Evolutionary conservation across 306 rosid species (phyloP), one percentile per base, ranked within the genome.

Genomic region (Dalbergia cultrata): DNA sequence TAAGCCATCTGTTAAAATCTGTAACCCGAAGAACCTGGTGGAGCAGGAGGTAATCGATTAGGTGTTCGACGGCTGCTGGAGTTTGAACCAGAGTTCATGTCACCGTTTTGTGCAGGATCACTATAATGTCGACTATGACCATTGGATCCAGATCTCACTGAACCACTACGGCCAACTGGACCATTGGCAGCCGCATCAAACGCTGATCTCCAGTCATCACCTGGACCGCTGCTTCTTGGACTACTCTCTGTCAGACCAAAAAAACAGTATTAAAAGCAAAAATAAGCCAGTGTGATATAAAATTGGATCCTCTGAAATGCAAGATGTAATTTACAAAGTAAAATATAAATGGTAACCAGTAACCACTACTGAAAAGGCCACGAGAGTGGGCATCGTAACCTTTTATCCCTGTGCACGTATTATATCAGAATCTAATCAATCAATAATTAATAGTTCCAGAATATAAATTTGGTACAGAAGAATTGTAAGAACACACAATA

Each of bases 131-230:
- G 85, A 71, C 88, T 89, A 81, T 92, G 92, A 57, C 97, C 98
- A 19, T 95, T 92, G 34, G 97, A 95, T 61, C 87, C 86, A 58
- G 97, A 90, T 72, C 95, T 87, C 35, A 77, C 34, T 13, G 84
- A 83, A 59, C 87, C 84, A 37, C 84, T 76, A 18, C 70, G 86
- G 77, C 92, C 85, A 70, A 63, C 81, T 12, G 95, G 78, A 59
- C 94, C 94, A 73, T 88, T 91, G 54, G 94, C 89, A 14, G 97
- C 97, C n/a, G 97, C 95, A 83, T 95, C 97, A 76, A 95, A 95
- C 71, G 98, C 98, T 64, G 84, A 69, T 86, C 89, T 82, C 99
- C 99, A 95, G 81, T 95, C 99, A 80, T 93, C 99, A 82, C 97
- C 91, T 53, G 88, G 73, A 83, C 87, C 89, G 11, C 84, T 74